Conservation (phyloP, 1,284 basidiomycete genomes). For the Phellinidium pouzarii region DNA sequence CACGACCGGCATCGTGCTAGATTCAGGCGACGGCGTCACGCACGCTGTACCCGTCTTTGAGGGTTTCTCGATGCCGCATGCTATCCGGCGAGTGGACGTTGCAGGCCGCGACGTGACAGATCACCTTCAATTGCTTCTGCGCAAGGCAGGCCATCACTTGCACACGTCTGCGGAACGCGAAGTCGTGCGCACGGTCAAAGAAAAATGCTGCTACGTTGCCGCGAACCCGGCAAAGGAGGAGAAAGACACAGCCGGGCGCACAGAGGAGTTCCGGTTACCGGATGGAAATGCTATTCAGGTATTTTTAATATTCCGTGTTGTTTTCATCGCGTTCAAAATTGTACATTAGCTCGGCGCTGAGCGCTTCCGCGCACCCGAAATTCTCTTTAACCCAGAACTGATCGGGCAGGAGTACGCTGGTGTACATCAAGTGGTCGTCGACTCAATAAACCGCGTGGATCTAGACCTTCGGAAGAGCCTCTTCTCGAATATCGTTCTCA, state of each 20-base stretch:
- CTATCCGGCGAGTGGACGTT: conserved; percentile 92
- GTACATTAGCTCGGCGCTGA: conserved; percentile 78
- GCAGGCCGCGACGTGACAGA: conserved; percentile 97
- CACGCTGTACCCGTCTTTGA: conserved; percentile 65
- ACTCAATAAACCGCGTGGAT: conserved; percentile 82
- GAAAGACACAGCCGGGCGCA: conserved; percentile 68
- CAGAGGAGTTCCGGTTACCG: conserved; percentile 90
- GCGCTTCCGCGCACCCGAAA: conserved; percentile 95
- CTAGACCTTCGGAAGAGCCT: conserved; percentile 91
- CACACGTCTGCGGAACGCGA: conserved; percentile 97
- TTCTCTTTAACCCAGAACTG: conserved; percentile 96
- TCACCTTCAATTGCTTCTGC: conserved; percentile 87
- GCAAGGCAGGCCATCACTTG: conserved; percentile 92
- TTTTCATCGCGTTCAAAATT: neutral
- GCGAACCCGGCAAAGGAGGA: conserved; percentile 91
- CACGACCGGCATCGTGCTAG: conserved; percentile 79
- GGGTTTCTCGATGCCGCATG: conserved; percentile 97
- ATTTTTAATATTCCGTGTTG: conserved; percentile 5
- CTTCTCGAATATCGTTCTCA: conserved; percentile 95
- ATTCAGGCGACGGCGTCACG: conserved; percentile 62
- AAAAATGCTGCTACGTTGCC: conserved; percentile 95
- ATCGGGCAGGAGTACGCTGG: conserved; percentile 96
- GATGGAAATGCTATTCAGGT: conserved; percentile 92
- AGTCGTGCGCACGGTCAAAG: conserved; percentile 96
- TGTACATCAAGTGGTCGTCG: conserved; percentile 92